A percentile compares a stretch with the other conserved stretches of the same genome.
phyloP scores from a whole-genome alignment of 805 yeast genomes.

The Ogataea degrootiae region DNA sequence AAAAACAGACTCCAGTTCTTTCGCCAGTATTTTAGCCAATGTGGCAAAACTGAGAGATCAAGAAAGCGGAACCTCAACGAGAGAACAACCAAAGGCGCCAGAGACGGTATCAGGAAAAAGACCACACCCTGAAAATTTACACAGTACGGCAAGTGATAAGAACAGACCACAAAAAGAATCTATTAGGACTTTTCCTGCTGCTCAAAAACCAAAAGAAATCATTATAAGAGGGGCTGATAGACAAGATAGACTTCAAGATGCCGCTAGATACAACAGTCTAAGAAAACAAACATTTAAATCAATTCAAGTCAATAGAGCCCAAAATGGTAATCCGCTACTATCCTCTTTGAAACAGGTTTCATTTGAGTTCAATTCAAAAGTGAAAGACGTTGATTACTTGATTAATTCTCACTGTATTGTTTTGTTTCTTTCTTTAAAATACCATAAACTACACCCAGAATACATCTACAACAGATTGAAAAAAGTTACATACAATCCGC shows the following conservation, averaged over 20 bases:
- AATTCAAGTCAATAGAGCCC: slow-evolving; percentile 58
- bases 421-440: slow-evolving; percentile 61
- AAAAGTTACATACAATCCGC: slow-evolving; percentile 22
- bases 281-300: slow-evolving; percentile 27
- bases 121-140: neutral
- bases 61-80: slow-evolving; percentile 9
- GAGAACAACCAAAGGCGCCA: neutral
- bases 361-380: slow-evolving; percentile 47
- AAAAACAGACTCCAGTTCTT: slow-evolving; percentile 45
- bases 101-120: neutral
- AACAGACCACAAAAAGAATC: neutral
- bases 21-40: slow-evolving; percentile 68
- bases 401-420: slow-evolving; percentile 53
- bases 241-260: slow-evolving; percentile 11
- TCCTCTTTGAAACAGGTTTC: slow-evolving; percentile 47
- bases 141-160: neutral
- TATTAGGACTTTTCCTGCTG: neutral
- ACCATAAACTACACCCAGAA: slow-evolving; percentile 74
- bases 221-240: slow-evolving; percentile 14
- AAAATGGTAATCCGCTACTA: slow-evolving; percentile 68
- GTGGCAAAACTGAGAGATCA: slow-evolving; percentile 55
- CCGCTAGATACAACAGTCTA: slow-evolving; percentile 12
- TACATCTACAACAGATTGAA: slow-evolving; percentile 58
- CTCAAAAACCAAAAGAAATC: slow-evolving; percentile 7
- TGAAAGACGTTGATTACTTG: slow-evolving; percentile 58